A percentile compares a stretch with the other conserved stretches of the same genome.
Evolutionary conservation across 306 rosid genomes (phyloP).

Genomic region (Vigna hirtella): DNA sequence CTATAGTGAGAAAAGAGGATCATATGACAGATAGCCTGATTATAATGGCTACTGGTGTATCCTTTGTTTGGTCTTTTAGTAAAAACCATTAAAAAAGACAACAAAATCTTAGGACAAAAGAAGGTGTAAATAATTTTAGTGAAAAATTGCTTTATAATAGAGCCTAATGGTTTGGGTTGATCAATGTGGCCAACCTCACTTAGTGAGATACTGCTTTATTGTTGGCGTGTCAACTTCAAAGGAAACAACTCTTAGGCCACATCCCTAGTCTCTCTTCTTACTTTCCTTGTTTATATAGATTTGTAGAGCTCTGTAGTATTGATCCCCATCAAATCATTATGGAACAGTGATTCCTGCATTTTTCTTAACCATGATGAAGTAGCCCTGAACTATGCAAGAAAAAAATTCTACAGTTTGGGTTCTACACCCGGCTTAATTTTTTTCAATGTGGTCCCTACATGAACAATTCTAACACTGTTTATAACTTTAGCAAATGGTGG

Average conservation of each 20-base stretch:
- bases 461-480: background rate
- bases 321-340: constrained; percentile 4
- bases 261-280: too few relatives aligned
- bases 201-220: background rate
- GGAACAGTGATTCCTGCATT: background rate
- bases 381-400: background rate
- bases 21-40: too few relatives aligned
- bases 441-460: background rate
- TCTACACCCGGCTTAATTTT: background rate
- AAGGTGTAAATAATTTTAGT: too few relatives aligned
- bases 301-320: background rate
- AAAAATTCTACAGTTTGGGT: background rate
- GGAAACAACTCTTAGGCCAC: background rate
- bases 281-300: background rate
- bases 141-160: background rate
- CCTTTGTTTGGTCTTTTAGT: background rate
- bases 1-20: background rate
- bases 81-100: background rate
- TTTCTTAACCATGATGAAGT: background rate
- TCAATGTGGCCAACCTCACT: background rate
- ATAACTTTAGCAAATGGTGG: background rate
- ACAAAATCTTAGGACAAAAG: too few relatives aligned
- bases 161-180: background rate
- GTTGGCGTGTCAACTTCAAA: background rate
- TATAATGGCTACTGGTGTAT: too few relatives aligned